Base-by-base conservation (phyloP, 257 asterid species). In the Datura wrightii region DNA sequence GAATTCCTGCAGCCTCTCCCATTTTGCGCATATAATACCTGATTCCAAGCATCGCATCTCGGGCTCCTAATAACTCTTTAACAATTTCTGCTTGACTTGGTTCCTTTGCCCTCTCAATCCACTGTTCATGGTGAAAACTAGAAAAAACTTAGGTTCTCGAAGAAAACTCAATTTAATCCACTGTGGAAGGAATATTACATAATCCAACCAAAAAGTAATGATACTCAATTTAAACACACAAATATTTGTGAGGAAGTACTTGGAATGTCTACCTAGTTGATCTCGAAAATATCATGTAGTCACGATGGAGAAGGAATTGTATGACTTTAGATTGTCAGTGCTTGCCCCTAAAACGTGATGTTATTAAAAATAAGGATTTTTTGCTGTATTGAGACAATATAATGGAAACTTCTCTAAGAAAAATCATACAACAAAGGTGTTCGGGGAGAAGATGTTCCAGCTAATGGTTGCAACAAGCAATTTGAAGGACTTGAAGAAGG, bases 1-100 rank as follows among this genome's bases (percentile, higher is more conserved):
- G 98, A 55, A 97, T 93, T 86, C 99, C 97, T 3, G 99, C 97
- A 82, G 98, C 98, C 91, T 92, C 94, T 8, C 99, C 99, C 98
- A 97, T 95, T 87, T 82, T 90, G 81, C 94, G 92, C 99, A 94
- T 94, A 89, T 91, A 91, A 88, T 24, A 80, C 89, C 99, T 91
- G 93, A 97, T 97, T 36, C 48, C 90, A 65, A 97, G 96, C 98
- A 95, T 95, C 72, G 97, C 94, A 74, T 94, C 96, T 86, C 96
- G 89, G 82, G 98, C 97, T 85, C 98, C 98, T 86, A 95, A 84
- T 72, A 95, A 92, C 88, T 93, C 97, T 84, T 89, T 86, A 71
- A 92, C 89, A 84, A 92, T 92, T 86, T 91, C 94, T 42, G 63
- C 86, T 89, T 91, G 87, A 83, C 87, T 85, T 31, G 91, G 89